Base-by-base conservation (phyloP, 192 early-diverging fungal species). In the Paraglomus brasilianum region DNA sequence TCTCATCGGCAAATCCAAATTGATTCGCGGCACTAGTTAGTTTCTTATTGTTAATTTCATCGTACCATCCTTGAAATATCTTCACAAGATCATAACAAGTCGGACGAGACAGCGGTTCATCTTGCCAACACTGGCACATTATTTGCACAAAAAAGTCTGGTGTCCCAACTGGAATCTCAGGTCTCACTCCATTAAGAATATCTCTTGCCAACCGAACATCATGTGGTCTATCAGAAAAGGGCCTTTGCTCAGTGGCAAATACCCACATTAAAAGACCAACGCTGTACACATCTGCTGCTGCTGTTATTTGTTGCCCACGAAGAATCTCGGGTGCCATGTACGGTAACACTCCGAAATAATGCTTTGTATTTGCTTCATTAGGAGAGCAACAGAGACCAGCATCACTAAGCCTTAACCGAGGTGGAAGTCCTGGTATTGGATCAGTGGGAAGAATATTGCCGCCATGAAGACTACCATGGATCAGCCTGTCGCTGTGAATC, bases 181-280 rank as follows among this genome's bases (percentile, higher is more conserved):
- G 50, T 55, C 15, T n/a, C 9, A 58, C 19, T 0, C 36, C 19
- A 24, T 38, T 22, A 9, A n/a, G 7, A 8, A 68, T 52, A 5
- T n/a, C 4, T 56, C 17, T 56, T 4, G 15, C 53, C 7, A 56
- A 56, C 15, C 36, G 8, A 10, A 55, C 30, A 19, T 44, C 5
- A 44, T 42, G 21, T 5, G 52, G 11, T 17, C 44, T 52, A 48
- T 69, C 44, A 58, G 56, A 58, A 58, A 58, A 69, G n/a, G 67
- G 67, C 11, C 42, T 52, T 46, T 36, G 30, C 45, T 69, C 58
- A 17, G 30, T 19, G 48, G 55, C 56, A 24, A 69, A 47, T 69
- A 58, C 67, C 67, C 67, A 69, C 67, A 69, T 69, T 19, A 69
- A 38, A 13, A 69, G 24, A 21, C 53, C 67, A 58, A 69, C 56